phyloP scores from a whole-genome alignment of 441 rosid species.

The Adansonia rubrostipa region DNA sequence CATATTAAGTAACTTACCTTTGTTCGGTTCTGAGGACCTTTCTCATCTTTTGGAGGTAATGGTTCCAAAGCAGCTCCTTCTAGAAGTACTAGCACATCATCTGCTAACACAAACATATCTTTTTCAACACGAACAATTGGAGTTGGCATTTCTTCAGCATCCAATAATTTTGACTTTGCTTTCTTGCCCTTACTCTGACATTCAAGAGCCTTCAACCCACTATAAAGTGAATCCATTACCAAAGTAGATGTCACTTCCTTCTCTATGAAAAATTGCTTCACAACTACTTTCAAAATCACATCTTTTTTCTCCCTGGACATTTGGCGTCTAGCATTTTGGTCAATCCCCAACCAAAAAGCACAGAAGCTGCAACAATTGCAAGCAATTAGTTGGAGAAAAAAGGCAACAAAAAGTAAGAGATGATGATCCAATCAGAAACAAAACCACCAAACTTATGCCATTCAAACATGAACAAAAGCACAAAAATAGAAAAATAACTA shows the following conservation, averaged over 20 bases:
- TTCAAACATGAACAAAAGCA: background rate
- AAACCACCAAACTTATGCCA: background rate
- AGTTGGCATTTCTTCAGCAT: conserved; percentile 76
- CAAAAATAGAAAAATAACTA: background rate
- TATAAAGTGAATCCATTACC: conserved; percentile 96
- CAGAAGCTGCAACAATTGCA: conserved; percentile 63
- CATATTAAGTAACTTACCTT: conserved; percentile 52
- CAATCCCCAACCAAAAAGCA: conserved; percentile 83
- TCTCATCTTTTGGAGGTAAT: conserved; percentile 86
- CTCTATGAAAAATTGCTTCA: conserved; percentile 86
- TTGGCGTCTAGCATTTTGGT: conserved; percentile 63
- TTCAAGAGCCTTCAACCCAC: conserved; percentile 89
- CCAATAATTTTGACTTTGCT: conserved; percentile 57
- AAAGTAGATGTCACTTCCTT: conserved; percentile 97
- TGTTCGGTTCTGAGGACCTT: conserved; percentile 80
- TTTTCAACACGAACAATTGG: conserved; percentile 79
- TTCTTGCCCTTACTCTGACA: conserved; percentile 73
- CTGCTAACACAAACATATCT: conserved; percentile 83
- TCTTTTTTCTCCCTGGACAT: conserved; percentile 89
- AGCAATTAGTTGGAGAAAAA: conserved; percentile 20
- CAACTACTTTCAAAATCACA: conserved; percentile 78
- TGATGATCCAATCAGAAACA: background rate
- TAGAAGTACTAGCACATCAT: conserved; percentile 76
- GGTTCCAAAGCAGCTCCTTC: conserved; percentile 86
- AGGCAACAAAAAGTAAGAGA: conserved; percentile 1